Evolutionary conservation across 345 rosid genomes (phyloP), one percentile per base, ranked within the genome.

Genomic region (Adansonia digitata): DNA sequence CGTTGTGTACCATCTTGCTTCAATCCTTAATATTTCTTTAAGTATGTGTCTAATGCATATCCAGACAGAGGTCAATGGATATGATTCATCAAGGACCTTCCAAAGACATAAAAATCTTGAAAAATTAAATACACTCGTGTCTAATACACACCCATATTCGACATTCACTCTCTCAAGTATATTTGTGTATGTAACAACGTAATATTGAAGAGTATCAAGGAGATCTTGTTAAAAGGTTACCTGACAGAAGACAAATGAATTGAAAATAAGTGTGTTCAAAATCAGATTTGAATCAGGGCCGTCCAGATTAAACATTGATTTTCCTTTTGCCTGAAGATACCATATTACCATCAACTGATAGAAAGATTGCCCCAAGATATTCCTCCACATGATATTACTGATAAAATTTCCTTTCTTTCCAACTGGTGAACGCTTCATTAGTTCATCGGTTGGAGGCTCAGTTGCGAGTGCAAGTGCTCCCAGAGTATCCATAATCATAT

Each of bases 401-500:
- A 94, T 94, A 77, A 92, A 92, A 74, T 92, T 91, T 10, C 93
- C 88, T 66, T 82, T 81, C 79, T 84, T 82, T 72, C 92, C 96
- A 53, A 84, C 94, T 0, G 98, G 96, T 2, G 84, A 39, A 65
- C 81, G 90, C 59, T 79, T 81, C 97, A 90, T 86, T 67, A 94
- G 81, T 68, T 88, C 90, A 55, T 88, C 77, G 14, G 81, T 92
- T 0, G 98, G 98, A 13, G 88, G 91, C 79, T 90, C 97, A 0
- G 97, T 94, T 49, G 98, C 97, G 27, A 94, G 89, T 51, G 97
- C 97, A 62, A 90, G 90, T 24, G 96, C 98, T 75, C 98, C 98
- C 51, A 94, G 79, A 7, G 63, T 59, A 29, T 59, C 63, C 63
- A 59, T 59, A 14, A 59, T 59, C 63, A 59, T 59, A 59, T 59